Base-by-base conservation (phyloP, 2,329 filamentous ascomycete genomes). In the Pestalotiopsis sp. region DNA sequence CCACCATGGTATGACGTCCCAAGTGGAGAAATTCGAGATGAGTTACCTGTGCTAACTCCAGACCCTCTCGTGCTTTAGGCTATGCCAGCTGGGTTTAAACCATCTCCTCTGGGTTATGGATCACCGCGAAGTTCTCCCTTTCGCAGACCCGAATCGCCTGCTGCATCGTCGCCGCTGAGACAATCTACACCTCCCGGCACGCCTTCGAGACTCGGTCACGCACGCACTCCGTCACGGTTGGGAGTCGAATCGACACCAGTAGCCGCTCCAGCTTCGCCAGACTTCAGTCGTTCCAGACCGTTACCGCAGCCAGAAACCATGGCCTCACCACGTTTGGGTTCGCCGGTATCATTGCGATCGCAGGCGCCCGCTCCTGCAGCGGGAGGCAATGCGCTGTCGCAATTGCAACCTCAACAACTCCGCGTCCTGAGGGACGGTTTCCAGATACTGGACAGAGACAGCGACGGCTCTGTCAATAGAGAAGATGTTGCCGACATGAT, bases 401-500 rank as follows among this genome's bases (percentile, higher is more conserved):
- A 93, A 75, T 82, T 98, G 57, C 92, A 95, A 49, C 90, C 93
- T 2, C 86, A 93, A 3, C 93, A 98, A 74, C 90, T 98, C 45
- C 90, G 95, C 75, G 93, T 93, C 74, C 88, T 99, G 81, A 90
- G 96, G 70, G 95, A 98, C 78, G 94, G 92, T 0, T 99, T 98
- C 80, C 93, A 97, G 80, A 94, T 98, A 69, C 86, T 99, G 61
- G 96, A 98, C 80, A 88, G 93, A 70, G 92, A 96, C 80, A 95
- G 94, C 76, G 94, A 96, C 76, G 95, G 95, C 20, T 84, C 88
- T 64, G 91, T 99, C 70, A 92, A 91, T 73, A 87, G 92, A 69
- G 92, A 95, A 25, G 94, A 97, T 78, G 90, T 99, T 4, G 90
- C 90, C 17, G 93, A 97, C 75, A 97, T 97, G 88, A 87, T 99